Evolutionary conservation across 306 rosid genomes (phyloP), one percentile per base, ranked within the genome.

Genomic region (Castanea sativa): DNA sequence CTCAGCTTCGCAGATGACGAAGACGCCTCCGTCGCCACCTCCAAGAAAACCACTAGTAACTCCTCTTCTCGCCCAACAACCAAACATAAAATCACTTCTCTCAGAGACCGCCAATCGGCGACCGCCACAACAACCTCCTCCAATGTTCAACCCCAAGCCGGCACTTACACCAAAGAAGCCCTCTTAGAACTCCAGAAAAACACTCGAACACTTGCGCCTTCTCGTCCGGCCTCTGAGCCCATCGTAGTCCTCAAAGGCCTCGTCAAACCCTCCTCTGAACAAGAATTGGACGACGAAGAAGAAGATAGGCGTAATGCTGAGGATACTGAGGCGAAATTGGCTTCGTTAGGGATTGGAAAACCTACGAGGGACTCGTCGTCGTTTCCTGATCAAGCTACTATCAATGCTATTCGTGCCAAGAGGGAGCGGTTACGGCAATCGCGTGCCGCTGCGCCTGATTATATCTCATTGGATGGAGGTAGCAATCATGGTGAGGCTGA

Each of bases 121-220:
- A 85, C 87, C 53, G 84, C 92, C 29, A 61, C 94, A 25, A 64
- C 89, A 4, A 61, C 45, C 75, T 35, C 89, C 29, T 92, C 98
- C 78, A 92, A 92, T 49, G 98, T 95, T 69, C 97, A 90, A 53
- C 99, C 99, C 14, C 97, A 87, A 80, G 99, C 98, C 8, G 98
- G 99, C 13, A 86, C 82, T 21, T 95, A 95, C 83, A 95, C 99
- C 76, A 89, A 85, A 73, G 97, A 94, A 82, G 89, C 98, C 6
- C 97, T 94, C 73, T 97, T 84, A 3, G 97, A 92, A 83, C 95
- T 94, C 16, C 99, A 92, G 91, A 95, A 95, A 90, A 92, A 92
- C 79, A 90, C 99, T 3, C 91, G 98, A 83, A 95, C 96, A 73
- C 86, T 95, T 21, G 94, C 87, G 55, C 86, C 86, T 78, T 80